Percentiles rank a stretch among this genome's conserved stretches.
Evolutionary conservation across 257 asterid species (phyloP).

Genomic region (Scutellaria galericulata): DNA sequence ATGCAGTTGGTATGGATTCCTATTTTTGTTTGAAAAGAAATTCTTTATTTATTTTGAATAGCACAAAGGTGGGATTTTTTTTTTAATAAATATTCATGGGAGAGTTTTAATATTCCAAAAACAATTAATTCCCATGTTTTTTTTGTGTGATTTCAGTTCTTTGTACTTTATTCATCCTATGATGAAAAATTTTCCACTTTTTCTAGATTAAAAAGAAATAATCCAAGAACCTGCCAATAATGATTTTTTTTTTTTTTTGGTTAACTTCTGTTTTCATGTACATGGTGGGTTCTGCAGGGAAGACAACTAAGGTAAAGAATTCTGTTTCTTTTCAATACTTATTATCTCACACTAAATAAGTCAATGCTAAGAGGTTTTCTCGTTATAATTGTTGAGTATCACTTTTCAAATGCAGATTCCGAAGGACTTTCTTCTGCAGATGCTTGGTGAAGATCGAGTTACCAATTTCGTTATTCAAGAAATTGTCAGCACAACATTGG

Average conservation of each 20-base stretch:
- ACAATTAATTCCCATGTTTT: neutral
- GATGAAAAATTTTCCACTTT: neutral
- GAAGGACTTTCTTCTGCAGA: slow-evolving; percentile 65
- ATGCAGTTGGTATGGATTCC: too few species aligned
- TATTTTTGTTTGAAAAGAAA: too few species aligned
- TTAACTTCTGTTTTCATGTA: slow-evolving; percentile 40
- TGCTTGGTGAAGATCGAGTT: slow-evolving; percentile 80
- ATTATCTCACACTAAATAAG: slow-evolving; percentile 2
- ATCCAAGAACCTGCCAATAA: neutral
- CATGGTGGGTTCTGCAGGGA: slow-evolving; percentile 59
- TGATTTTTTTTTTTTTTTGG: slow-evolving; percentile 27
- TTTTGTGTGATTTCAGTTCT: slow-evolving; percentile 1
- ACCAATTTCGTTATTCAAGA: slow-evolving; percentile 72
- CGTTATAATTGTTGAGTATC: neutral
- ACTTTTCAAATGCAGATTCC: slow-evolving; percentile 61
- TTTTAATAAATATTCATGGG: neutral
- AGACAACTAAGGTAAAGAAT: slow-evolving; percentile 65
- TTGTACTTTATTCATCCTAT: slow-evolving; percentile 8
- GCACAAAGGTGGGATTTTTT: neutral
- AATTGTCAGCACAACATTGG: slow-evolving; percentile 65
- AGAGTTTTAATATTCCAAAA: slow-evolving; percentile 2
- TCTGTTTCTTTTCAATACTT: neutral
- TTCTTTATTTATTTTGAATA: neutral
- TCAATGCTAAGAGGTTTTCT: neutral
- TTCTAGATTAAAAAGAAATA: neutral